Evolutionary conservation across 2,329 filamentous ascomycete genomes (phyloP).

Genomic region (Aspergillus pseudoterreus): DNA sequence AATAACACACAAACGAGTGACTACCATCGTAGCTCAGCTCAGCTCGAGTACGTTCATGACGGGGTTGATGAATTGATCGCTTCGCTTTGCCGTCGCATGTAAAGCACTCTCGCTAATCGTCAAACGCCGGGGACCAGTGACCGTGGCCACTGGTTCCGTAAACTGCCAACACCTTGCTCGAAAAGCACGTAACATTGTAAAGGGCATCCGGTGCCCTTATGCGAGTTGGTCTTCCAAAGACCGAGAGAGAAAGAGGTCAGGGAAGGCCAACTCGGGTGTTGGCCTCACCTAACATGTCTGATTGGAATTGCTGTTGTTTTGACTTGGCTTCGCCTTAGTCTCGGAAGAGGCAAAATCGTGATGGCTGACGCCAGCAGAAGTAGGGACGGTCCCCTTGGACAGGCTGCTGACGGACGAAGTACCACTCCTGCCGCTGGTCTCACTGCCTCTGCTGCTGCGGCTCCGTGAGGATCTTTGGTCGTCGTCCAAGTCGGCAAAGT

Average conservation of each 20-base stretch:
- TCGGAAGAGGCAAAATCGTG: neutral
- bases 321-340: neutral
- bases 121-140: constrained; percentile 4
- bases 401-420: constrained; percentile 14
- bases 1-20: neutral
- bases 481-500: constrained; percentile 26
- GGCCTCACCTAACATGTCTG: neutral
- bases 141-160: neutral
- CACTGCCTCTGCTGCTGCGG: constrained; percentile 29
- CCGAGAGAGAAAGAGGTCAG: neutral
- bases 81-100: constrained; percentile 5
- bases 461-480: constrained; percentile 16
- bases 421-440: constrained; percentile 23
- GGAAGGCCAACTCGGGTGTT: neutral
- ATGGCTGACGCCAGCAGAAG: constrained; percentile 12
- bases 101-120: constrained; percentile 5
- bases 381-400: constrained; percentile 16
- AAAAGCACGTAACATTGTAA: neutral
- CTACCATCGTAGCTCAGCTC: constrained; percentile 3
- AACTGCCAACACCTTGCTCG: constrained; percentile 4
- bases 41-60: neutral
- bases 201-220: neutral
- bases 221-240: neutral
- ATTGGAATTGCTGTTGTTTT: neutral
- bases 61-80: neutral